These are phyloP conservation scores for Apophysomyces ossiformis DNA, from an alignment of 371 early-diverging fungal species.

Conservation along the genomic window DNA sequence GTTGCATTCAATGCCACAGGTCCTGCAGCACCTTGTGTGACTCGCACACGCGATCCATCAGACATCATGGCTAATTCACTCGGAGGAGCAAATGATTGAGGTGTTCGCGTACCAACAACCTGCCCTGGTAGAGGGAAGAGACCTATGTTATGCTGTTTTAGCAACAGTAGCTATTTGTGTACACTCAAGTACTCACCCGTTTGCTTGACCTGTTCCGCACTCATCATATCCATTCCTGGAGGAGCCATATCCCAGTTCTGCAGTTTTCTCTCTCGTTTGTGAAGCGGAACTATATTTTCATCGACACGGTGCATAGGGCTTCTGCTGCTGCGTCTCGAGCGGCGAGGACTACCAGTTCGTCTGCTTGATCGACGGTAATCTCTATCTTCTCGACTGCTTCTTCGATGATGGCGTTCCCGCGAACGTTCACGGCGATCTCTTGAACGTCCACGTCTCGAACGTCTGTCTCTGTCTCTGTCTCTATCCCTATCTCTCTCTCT, in stretches of 20 bases:
- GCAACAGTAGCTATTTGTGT: not conserved
- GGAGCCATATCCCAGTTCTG: constrained; percentile 95
- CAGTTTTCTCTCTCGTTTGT: constrained; percentile 79
- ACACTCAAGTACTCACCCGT: constrained; percentile 61
- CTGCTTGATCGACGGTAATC: constrained; percentile 38
- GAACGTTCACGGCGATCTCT: constrained; percentile 47
- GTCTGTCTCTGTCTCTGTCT: constrained; percentile 30
- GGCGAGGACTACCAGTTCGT: constrained; percentile 27
- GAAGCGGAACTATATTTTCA: constrained; percentile 71
- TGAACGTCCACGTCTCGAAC: constrained; percentile 35
- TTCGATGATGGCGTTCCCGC: constrained; percentile 34
- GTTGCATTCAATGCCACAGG: constrained; percentile 43
- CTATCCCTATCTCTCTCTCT: too few species aligned
- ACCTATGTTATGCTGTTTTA: constrained; percentile 43
- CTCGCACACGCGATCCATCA: constrained; percentile 42
- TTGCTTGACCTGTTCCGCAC: constrained; percentile 89
- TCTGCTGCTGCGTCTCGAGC: constrained; percentile 2
- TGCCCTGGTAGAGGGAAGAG: constrained; percentile 93
- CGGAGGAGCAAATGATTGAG: constrained; percentile 60
- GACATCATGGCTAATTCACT: constrained; percentile 46
- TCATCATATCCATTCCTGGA: constrained; percentile 89
- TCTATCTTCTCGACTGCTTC: constrained; percentile 28
- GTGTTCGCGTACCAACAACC: constrained; percentile 67
- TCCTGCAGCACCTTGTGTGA: constrained; percentile 53
- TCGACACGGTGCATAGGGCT: constrained; percentile 50